Base-by-base conservation (phyloP, 2,329 filamentous ascomycete genomes). In the Monosporascus sp. region DNA sequence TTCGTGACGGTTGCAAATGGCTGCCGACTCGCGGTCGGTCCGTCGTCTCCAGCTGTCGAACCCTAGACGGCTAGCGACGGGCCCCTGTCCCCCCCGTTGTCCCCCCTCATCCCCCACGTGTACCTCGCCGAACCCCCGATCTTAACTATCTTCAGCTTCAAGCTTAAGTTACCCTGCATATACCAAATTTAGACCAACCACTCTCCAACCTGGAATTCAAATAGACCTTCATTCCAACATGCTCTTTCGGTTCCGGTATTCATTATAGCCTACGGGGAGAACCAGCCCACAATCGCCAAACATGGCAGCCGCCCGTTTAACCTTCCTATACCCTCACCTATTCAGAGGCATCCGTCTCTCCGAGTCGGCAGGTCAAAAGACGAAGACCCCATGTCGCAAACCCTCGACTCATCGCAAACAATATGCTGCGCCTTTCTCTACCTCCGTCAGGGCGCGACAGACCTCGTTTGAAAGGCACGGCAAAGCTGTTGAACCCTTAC, bases 251-350 rank as follows among this genome's bases (percentile, higher is more conserved):
- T 54, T 47, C 28, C 24, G 43, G 46, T 47, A 45, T 51, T 50
- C 24, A 50, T 24, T 24, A 35, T 43, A 49, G 24, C 47, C 41
- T 38, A 35, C 22, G 44, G 26, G 43, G n/a, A 45, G 43, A 58
- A 56, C 46, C 47, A 26, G 24, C 38, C 37, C 15, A 41, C 14
- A 53, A 50, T 51, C 53, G 54, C 47, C 53, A 5, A 68, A 63
- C 56, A 89, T 89, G 83, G 78, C 85, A 58, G 76, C 80, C 24
- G 73, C 76, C 55, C 78, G 86, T 63, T 74, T 89, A 55, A 81
- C 82, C 17, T 89, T 89, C 63, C 74, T 89, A 18, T 89, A 88
- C 60, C 85, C 87, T 46, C 82, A 84, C 60, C 70, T 89, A 51
- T 81, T 86, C 68, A 82, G 84, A 51, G 74, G 78, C 17, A 68